Evolutionary conservation across 768 basidiomycete genomes (phyloP), one percentile per base, ranked within the genome.

Genomic region (Collybiopsis luxurians): DNA sequence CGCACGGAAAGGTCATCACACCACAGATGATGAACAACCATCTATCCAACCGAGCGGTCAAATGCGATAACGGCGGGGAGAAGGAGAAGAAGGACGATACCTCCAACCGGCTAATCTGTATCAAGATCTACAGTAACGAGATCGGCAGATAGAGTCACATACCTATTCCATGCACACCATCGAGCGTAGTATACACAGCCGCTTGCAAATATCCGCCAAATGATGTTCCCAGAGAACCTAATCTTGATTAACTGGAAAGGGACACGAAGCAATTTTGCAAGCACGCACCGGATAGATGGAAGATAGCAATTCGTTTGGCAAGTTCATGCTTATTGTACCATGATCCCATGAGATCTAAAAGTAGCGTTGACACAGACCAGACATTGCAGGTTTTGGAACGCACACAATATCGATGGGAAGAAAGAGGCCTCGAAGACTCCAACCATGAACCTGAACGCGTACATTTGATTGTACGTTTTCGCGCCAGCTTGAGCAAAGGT

Each of bases 1-100:
- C 66, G 39, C 66, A 65, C 2, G 66, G 66, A 26, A 64, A 38
- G 12, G 66, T 67, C 64, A 65, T 67, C 47, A 64, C 65, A 2
- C 66, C 64, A 43, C 64, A 67, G 26, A 67, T 42, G 44, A 67
- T 64, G 44, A 64, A 67, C 12, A 67, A 59, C 66, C 66, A 67
- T 48, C 65, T 66, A 19, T 6, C 26, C 15, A 31, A 15, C 10
- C 7, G 15, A n/a, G n/a, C n/a, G n/a, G n/a, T n/a, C 15, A 23
- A 13, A 27, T 3, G 3, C 36, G 38, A 21, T 5, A 34, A 13
- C 31, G 13, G 23, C 2, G 30, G 17, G 19, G 39, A 26, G 3
- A 2, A 15, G 27, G 21, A 34, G 7, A 4, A 26, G 24, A 28
- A 39, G n/a, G 42, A 31, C 7, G 15, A n/a, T 52, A 64, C 65